Percentiles rank a stretch among this genome's conserved stretches.
Conservation (phyloP, 2,329 filamentous ascomycete genomes). For the Claviceps capensis region DNA sequence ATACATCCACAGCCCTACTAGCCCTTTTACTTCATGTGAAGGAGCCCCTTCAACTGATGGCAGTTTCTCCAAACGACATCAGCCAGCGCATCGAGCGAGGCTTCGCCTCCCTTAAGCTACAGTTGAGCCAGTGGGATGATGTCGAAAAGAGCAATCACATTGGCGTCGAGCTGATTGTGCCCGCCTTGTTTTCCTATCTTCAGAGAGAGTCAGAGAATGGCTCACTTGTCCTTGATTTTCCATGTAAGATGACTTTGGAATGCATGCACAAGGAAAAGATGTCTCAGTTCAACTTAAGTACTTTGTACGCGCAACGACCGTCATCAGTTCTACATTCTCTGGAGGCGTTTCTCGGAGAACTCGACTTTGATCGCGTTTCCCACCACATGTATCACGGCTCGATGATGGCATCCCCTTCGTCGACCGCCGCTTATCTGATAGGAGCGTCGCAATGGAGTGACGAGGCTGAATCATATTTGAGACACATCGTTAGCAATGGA, state of each 20-base stretch:
- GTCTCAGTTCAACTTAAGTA: neutral
- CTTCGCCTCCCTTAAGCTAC: neutral
- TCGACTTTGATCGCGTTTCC: conserved; percentile 9
- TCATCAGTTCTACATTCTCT: conserved; percentile 6
- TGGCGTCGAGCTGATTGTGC: conserved; percentile 10
- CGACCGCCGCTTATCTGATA: conserved; percentile 11
- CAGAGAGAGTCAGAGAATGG: neutral
- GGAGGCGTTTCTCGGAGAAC: conserved; percentile 8
- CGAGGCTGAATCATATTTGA: conserved; percentile 9
- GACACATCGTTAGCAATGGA: conserved; percentile 1
- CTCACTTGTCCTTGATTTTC: conserved; percentile 4
- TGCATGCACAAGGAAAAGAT: conserved; percentile 1
- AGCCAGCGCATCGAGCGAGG: neutral
- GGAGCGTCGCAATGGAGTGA: conserved; percentile 6
- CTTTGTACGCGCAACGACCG: neutral
- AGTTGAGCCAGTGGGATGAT: conserved; percentile 6
- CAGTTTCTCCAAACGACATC: neutral
- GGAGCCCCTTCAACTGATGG: conserved; percentile 1
- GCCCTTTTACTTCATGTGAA: conserved; percentile 4
- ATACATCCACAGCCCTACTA: conserved; percentile 8
- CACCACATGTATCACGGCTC: conserved; percentile 7
- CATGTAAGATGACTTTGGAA: neutral
- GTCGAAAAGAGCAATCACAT: conserved; percentile 5
- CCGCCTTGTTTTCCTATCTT: conserved; percentile 5
- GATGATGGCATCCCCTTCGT: conserved; percentile 10